Base-by-base conservation (phyloP, 306 rosid species). In the Pterocarpus macrocarpus region DNA sequence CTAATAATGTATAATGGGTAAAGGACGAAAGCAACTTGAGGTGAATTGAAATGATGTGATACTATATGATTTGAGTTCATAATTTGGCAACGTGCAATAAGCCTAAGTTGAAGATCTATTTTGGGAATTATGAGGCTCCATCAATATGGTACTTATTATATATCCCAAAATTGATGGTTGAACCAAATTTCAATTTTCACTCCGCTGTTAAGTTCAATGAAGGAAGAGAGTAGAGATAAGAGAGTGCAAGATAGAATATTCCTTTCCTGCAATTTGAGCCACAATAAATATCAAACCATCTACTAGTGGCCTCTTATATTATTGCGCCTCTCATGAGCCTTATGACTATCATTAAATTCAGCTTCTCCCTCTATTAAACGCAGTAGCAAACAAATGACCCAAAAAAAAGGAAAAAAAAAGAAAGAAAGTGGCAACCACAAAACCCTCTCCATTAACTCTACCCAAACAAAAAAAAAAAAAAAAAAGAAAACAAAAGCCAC, bases 261-360 rank as follows among this genome's bases (percentile, higher is more conserved):
- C 82, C 49, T 50, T 69, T 74, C 76, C 76, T 76, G 17, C 52
- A 43, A 64, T 49, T 56, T 71, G 50, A 34, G 34, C 8, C 47
- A 49, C 8, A 75, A 63, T 63, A 69, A 44, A 58, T 71, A 47
- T 12, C 33, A n/a, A 15, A 64, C 15, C 35, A 45, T 38, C 30
- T 14, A 13, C 64, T 67, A 34, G 41, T 81, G 44, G 47, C 58
- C 56, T 79, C 61, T 9, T 30, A 28, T 68, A 74, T 79, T 84
- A 69, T 69, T 80, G 80, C 64, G 36, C 73, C 53, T 75, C 86
- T 80, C 79, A 78, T 58, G 74, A 78, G 66, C 64, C 81, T 44
- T 78, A 71, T 63, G 85, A 88, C 80, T 56, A 12, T 14, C 83
- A 82, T 71, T 81, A 75, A 63, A 78, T 64, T 57, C 78, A 79